Evolutionary conservation across 129 eudicot genomes (phyloP).

Genomic region (Dittrichia graveolens): DNA sequence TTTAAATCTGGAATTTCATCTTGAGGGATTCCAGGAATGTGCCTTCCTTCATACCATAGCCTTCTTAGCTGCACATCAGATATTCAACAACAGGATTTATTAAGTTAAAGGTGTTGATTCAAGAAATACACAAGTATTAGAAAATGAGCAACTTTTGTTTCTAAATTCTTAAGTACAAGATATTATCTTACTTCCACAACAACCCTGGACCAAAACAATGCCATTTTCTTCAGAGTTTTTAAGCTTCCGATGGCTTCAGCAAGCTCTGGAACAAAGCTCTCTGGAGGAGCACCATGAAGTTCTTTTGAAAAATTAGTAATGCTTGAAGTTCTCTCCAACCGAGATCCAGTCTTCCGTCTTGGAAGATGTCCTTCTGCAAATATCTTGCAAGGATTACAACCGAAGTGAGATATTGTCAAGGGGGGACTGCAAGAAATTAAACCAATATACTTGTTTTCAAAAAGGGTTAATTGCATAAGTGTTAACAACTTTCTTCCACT

Average conservation of each 20-base stretch:
- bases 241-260: constrained; percentile 91
- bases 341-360: constrained; percentile 43
- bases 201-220: constrained; percentile 68
- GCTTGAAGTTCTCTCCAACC: constrained; percentile 35
- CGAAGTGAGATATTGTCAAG: constrained; percentile 67
- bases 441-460: not conserved
- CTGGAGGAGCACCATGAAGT: constrained; percentile 86
- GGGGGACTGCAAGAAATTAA: constrained; percentile 30
- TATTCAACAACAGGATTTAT: not conserved
- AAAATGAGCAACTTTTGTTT: not conserved
- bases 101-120: not conserved
- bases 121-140: not conserved
- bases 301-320: constrained; percentile 67
- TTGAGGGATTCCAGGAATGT: constrained; percentile 79
- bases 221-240: constrained; percentile 80
- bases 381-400: constrained; percentile 71
- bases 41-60: constrained; percentile 88
- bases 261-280: constrained; percentile 73
- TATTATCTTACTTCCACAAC: constrained; percentile 67
- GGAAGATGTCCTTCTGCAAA: constrained; percentile 82
- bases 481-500: too few species aligned
- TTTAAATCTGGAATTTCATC: constrained; percentile 72
- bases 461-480: not conserved
- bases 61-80: constrained; percentile 68
- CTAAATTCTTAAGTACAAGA: not conserved